A percentile compares a stretch with the other conserved stretches of the same genome.
phyloP scores from a whole-genome alignment of 148 eudicot genomes.

The Spergularia bocconei region DNA sequence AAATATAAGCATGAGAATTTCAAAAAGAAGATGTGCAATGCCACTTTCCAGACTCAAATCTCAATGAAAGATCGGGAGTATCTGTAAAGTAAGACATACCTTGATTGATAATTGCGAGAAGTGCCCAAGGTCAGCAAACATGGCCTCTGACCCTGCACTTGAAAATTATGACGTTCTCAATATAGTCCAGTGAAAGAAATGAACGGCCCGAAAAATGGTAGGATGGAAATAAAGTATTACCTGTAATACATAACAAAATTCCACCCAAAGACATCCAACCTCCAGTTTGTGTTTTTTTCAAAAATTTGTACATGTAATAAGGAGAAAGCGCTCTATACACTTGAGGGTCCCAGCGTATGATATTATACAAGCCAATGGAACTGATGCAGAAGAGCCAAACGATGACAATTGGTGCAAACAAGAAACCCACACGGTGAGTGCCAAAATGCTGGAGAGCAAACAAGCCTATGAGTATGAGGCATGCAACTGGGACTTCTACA shows the following conservation, averaged over 20 bases:
- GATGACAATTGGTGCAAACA: slow-evolving; percentile 88
- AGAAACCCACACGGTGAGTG: slow-evolving; percentile 82
- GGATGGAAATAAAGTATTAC: slow-evolving; percentile 26
- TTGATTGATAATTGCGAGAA: slow-evolving; percentile 90
- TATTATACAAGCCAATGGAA: slow-evolving; percentile 82
- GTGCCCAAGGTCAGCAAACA: slow-evolving; percentile 99
- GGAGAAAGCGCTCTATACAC: slow-evolving; percentile 89
- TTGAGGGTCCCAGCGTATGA: slow-evolving; percentile 78
- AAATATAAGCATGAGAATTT: too few species aligned
- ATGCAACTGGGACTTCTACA: slow-evolving; percentile 85
- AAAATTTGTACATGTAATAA: slow-evolving; percentile 88
- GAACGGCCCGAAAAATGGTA: slow-evolving; percentile 15
- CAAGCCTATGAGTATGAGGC: slow-evolving; percentile 71
- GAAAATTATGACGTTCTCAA: neutral
- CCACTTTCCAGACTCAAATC: too few species aligned
- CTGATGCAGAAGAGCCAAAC: slow-evolving; percentile 92
- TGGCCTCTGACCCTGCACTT: slow-evolving; percentile 89
- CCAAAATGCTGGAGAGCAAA: slow-evolving; percentile 90
- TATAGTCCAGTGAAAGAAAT: neutral
- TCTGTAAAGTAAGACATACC: slow-evolving; percentile 35
- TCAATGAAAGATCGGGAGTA: too few species aligned
- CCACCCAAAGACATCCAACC: slow-evolving; percentile 99
- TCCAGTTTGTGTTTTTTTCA: slow-evolving; percentile 76
- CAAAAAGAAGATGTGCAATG: too few species aligned
- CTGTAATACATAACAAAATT: slow-evolving; percentile 89